phyloP scores from a whole-genome alignment of 2,329 filamentous ascomycete species.

The Bipolaris oryzae region DNA sequence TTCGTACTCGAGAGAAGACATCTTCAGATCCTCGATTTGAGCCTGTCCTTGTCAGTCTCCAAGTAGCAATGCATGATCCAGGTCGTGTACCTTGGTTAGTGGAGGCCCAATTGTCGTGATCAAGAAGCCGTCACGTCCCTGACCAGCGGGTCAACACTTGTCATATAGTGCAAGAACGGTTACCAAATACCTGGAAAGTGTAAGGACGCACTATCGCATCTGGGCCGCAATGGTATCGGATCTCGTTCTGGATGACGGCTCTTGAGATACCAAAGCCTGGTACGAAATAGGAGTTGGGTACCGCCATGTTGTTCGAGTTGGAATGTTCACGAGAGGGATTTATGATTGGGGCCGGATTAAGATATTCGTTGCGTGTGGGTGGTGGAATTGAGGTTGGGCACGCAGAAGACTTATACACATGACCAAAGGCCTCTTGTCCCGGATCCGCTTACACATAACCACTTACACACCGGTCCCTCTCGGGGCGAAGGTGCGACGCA shows the following conservation, averaged over 20 bases:
- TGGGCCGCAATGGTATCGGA: constrained; percentile 52
- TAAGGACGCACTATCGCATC: constrained; percentile 52
- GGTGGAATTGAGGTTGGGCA: constrained; percentile 26
- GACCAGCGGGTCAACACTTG: constrained; percentile 21
- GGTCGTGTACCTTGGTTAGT: constrained; percentile 47
- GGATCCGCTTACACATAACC: constrained; percentile 12
- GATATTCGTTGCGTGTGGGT: constrained; percentile 19
- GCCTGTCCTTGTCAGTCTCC: constrained; percentile 38
- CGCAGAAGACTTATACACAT: constrained; percentile 31
- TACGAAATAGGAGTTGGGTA: constrained; percentile 50
- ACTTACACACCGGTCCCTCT: constrained; percentile 21
- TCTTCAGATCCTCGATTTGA: constrained; percentile 52
- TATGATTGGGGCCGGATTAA: constrained; percentile 19
- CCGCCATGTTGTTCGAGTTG: constrained; percentile 28
- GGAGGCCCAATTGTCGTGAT: constrained; percentile 50
- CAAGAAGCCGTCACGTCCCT: constrained; percentile 53
- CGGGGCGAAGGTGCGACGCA: constrained; percentile 12
- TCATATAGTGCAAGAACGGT: background rate
- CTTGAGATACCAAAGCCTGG: constrained; percentile 52
- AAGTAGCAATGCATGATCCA: background rate
- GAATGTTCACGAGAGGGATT: constrained; percentile 4
- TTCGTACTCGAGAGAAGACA: constrained; percentile 50
- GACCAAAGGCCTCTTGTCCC: constrained; percentile 10
- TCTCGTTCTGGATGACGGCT: constrained; percentile 53
- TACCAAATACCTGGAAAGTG: constrained; percentile 46